Evolutionary conservation across 106 monocot species (phyloP), one percentile per base, ranked within the genome.

Genomic region (Dactylorhiza incarnata): DNA sequence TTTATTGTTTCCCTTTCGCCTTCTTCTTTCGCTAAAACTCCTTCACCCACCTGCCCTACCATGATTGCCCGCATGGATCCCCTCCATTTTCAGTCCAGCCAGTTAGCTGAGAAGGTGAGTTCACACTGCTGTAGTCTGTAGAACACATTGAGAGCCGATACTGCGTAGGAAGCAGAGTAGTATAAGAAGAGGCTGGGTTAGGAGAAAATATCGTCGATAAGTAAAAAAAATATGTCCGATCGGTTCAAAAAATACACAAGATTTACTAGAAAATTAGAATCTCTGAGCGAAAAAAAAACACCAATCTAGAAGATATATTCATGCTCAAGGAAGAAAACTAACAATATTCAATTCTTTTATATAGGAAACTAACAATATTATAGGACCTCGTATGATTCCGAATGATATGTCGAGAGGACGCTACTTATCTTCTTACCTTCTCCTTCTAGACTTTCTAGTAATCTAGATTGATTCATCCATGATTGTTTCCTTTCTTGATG

Each of bases 131-230:
- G 66, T n/a, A n/a, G n/a, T n/a, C n/a, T n/a, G n/a, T 78, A 85
- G 62, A 85, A 53, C 19, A 81, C 81, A 81, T 75, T 85, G 75
- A 85, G 85, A 72, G 78, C 74, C n/a, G 85, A 85, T 71, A 72
- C 85, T 85, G 85, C 78, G 77, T 12, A 52, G 49, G 20, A 45
- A 68, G 49, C 67, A 74, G 47, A 56, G 47, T 45, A 78, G 48
- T 17, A 50, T 50, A 29, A 45, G 45, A 75, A 75, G 3, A 45
- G 46, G 17, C 20, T 16, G n/a, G 49, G 12, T 47, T 26, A 26
- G 25, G 11, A 26, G 63, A 63, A 11, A 24, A 24, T 25, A 63
- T 63, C 25, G 63, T 24, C 63, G 9, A 63, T 25, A 63, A 37
- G 3, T 37, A 37, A 37, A 37, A 29, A 29, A 37, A 37, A 24